phyloP scores from a whole-genome alignment of 129 eudicot species.

The Scalesia atractyloides region DNA sequence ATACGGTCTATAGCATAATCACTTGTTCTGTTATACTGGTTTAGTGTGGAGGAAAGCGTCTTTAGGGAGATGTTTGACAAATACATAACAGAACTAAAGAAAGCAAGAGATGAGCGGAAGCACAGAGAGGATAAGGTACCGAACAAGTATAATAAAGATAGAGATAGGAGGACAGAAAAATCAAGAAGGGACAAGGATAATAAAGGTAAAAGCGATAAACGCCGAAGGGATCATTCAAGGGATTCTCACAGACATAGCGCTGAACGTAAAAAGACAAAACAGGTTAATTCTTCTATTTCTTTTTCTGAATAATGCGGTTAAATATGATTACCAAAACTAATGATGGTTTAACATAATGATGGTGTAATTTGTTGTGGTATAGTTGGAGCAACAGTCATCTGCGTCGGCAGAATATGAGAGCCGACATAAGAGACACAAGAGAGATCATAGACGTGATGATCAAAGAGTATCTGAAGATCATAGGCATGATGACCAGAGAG shows the following conservation, averaged over 20 bases:
- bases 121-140: slow-evolving; percentile 87
- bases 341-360: not conserved
- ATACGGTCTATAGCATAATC: not conserved
- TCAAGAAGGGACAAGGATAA: slow-evolving; percentile 59
- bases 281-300: slow-evolving; percentile 32
- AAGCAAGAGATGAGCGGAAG: slow-evolving; percentile 76
- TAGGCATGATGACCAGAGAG: slow-evolving; percentile 53
- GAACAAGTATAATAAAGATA: slow-evolving; percentile 28
- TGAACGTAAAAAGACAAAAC: slow-evolving; percentile 66
- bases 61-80: slow-evolving; percentile 61
- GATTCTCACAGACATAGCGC: slow-evolving; percentile 58
- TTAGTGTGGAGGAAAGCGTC: slow-evolving; percentile 66
- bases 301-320: not conserved
- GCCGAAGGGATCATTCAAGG: slow-evolving; percentile 51
- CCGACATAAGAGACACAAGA: slow-evolving; percentile 65
- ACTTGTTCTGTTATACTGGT: slow-evolving; percentile 47
- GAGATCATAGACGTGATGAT: slow-evolving; percentile 56
- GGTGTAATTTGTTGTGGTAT: slow-evolving; percentile 17
- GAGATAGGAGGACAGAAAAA: slow-evolving; percentile 60
- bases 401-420: slow-evolving; percentile 53
- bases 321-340: not conserved
- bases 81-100: slow-evolving; percentile 57
- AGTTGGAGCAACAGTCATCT: slow-evolving; percentile 56
- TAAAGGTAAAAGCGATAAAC: slow-evolving; percentile 56
- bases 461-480: not conserved